A percentile compares a stretch with the other conserved stretches of the same genome.
phyloP scores from a whole-genome alignment of 2,329 filamentous ascomycete genomes.

The Pleomassaria siparia region DNA sequence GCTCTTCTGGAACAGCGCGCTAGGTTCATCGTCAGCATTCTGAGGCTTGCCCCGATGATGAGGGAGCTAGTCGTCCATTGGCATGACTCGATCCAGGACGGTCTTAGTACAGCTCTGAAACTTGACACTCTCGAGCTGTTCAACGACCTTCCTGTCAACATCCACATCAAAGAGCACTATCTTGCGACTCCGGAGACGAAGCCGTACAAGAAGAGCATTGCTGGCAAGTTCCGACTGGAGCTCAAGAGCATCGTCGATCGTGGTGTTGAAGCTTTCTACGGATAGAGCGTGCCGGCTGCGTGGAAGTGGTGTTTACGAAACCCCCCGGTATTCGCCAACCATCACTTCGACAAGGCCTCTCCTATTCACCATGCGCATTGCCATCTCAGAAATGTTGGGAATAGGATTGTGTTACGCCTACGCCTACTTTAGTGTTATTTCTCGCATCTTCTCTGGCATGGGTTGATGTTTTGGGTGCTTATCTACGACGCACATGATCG shows the following conservation, averaged over 20 bases:
- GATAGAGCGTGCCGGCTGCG: neutral
- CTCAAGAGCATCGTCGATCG: conserved; percentile 29
- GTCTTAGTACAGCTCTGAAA: conserved; percentile 21
- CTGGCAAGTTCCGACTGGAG: conserved; percentile 31
- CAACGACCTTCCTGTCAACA: conserved; percentile 16
- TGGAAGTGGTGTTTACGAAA: no score
- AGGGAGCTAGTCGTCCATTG: conserved; percentile 31
- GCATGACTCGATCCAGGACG: conserved; percentile 34
- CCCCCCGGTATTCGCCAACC: no score
- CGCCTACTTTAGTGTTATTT: no score
- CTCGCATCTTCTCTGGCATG: no score
- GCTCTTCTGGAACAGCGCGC: conserved; percentile 29
- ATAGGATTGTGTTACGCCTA: no score
- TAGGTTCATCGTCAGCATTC: conserved; percentile 23
- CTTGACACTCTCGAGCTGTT: conserved; percentile 27
- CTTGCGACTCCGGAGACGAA: conserved; percentile 25
- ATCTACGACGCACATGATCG: no score
- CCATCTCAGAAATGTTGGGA: no score
- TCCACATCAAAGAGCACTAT: conserved; percentile 31
- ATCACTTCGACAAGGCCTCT: no score
- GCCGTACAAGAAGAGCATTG: conserved; percentile 24
- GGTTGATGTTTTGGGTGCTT: no score
- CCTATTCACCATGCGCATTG: no score
- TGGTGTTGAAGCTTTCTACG: conserved; percentile 6
- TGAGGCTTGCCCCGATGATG: conserved; percentile 28